Base-by-base conservation (phyloP, 768 basidiomycete species). In the Baorangia bicolor region DNA sequence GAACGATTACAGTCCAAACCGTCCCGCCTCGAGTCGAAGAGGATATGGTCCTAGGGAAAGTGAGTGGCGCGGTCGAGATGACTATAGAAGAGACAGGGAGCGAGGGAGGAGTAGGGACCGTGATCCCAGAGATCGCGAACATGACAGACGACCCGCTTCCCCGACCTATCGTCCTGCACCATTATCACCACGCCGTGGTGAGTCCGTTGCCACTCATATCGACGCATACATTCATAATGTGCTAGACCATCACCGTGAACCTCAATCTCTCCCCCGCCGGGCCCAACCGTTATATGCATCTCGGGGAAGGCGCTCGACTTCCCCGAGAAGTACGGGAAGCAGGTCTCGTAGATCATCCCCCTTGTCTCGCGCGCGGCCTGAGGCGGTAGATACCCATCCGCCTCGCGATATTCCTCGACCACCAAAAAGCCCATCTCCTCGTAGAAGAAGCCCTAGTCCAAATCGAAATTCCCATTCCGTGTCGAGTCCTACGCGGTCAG, bases 131-230 rank as follows among this genome's bases (percentile, higher is more conserved):
- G 68, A 65, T 39, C 59, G 63, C 30, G 60, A 68, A 16, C 48
- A 61, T 7, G 69, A 70, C 21, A 55, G 65, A 49, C 55, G 59
- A 20, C 50, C 49, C 9, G 23, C 46, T 25, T 59, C 67, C 8
- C 61, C 67, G n/a, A 37, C 10, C 13, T 62, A 64, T 52, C 61
- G 56, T 34, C 57, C 64, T 35, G 58, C 53, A 46, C 61, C 61
- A 39, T 18, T 47, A 31, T 69, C 67, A 4, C 67, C 67, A 7
- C 68, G 65, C 20, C 63, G 65, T 37, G 68, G 67, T 69, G 58
- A 60, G 67, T 48, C 37, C 16, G 9, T 31, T 11, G 16, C 21
- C 34, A 5, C 12, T 35, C 28, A 2, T 49, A 31, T 47, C 16
- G 45, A 33, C 4, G 11, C 28, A 27, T 27, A 5, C 34, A 13